Percentiles rank a stretch among this genome's conserved stretches.
phyloP scores from a whole-genome alignment of 257 asterid genomes.

The Solanum clarkiae region DNA sequence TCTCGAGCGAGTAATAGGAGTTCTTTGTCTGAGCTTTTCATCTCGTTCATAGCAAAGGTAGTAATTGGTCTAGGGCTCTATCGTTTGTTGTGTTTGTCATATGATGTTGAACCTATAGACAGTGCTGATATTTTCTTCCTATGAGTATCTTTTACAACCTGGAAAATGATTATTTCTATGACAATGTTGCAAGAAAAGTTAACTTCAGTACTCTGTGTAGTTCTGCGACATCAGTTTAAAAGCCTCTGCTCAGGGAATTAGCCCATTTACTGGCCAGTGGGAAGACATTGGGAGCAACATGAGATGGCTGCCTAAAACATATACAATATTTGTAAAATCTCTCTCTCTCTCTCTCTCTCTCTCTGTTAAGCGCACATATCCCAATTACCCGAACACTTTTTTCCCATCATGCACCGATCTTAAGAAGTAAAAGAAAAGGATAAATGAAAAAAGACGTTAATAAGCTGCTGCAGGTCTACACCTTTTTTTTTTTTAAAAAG shows the following conservation, averaged over 20 bases:
- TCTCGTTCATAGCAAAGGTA: conserved; percentile 70
- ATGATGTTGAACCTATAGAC: background rate
- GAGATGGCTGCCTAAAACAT: conserved; percentile 95
- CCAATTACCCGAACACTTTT: background rate
- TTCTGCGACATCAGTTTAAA: conserved; percentile 52
- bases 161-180: background rate
- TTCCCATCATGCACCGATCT: background rate
- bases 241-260: conserved; percentile 60
- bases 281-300: conserved; percentile 76
- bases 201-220: conserved; percentile 28
- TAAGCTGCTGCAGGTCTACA: background rate
- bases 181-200: conserved; percentile 8
- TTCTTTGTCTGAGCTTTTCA: conserved; percentile 65
- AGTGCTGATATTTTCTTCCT: background rate
- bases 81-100: background rate
- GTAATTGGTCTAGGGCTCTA: background rate
- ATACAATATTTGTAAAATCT: conserved; percentile 53
- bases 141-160: background rate
- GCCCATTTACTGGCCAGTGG: conserved; percentile 51
- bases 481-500: background rate
- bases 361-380: background rate
- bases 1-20: conserved; percentile 50
- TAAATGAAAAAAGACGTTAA: background rate
- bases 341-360: conserved; percentile 14
- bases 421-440: background rate